Conservation (phyloP, 768 basidiomycete species). For the Rhodocollybia butyracea region DNA sequence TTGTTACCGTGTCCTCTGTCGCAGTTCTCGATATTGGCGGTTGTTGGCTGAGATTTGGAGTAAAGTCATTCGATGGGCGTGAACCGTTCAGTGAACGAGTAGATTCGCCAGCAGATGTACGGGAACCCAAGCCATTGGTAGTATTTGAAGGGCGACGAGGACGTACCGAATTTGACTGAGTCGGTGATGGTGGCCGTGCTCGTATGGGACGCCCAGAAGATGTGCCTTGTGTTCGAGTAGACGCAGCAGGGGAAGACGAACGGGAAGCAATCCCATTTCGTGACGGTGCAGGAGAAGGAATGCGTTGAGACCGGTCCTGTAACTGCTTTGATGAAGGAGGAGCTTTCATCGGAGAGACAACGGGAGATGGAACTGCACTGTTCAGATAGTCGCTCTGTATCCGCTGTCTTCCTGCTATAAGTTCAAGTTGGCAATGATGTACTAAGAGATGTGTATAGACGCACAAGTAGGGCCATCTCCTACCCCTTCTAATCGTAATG, state of each 20-base stretch:
- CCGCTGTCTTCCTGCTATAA: conserved; percentile 13
- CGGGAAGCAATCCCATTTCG: conserved; percentile 28
- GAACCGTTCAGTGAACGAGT: conserved; percentile 12
- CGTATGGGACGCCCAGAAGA: conserved; percentile 18
- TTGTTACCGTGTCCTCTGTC: conserved; percentile 4
- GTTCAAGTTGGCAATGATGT: neutral
- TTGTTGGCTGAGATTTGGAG: neutral
- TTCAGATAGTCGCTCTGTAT: conserved; percentile 19
- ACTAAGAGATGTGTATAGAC: conserved; percentile 10
- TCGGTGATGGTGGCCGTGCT: conserved; percentile 19
- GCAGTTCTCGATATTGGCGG: conserved; percentile 1
- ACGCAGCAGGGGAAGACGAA: conserved; percentile 37
- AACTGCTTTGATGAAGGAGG: conserved; percentile 5
- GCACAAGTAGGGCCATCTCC: conserved; percentile 31
- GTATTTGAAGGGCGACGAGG: conserved; percentile 43
- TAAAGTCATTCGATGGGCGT: neutral
- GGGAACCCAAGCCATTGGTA: conserved; percentile 12
- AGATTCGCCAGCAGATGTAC: conserved; percentile 17
- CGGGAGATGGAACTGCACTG: conserved; percentile 15
- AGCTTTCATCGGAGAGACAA: conserved; percentile 10
- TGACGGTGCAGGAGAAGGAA: conserved; percentile 18
- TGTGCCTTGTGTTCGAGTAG: conserved; percentile 18
- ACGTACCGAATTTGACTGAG: conserved; percentile 11
- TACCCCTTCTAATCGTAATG: conserved; percentile 60
- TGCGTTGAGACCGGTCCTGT: conserved; percentile 16